Base-by-base conservation (phyloP, 2,329 filamentous ascomycete species). In the Teratosphaeria epicoccoides region DNA sequence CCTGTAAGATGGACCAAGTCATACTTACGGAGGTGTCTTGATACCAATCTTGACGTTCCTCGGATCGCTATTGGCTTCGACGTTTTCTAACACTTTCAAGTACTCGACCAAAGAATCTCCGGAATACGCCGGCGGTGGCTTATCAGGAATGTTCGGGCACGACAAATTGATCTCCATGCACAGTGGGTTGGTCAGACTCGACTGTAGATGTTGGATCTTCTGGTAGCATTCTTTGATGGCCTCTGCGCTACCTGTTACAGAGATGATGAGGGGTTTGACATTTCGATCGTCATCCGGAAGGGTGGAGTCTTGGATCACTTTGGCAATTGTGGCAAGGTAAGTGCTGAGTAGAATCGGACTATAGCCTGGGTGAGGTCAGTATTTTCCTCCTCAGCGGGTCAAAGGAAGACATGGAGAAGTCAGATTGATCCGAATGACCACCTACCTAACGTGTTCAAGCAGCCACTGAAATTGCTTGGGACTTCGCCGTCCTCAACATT, bases 91-190 rank as follows among this genome's bases (percentile, higher is more conserved):
- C 2, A 20, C 43, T 24, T 46, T 24, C 1, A 90, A 68, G 55
- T 87, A 88, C 4, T 68, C 66, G 0, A 64, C 56, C 2, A 90
- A 64, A 0, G 75, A 70, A 0, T 58, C 57, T 0, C 71, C 66
- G 6, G 78, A 75, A 64, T 89, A 90, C 0, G 86, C 86, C 5
- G 86, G 85, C 1, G 87, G 87, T 0, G 85, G 82, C 46, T 77
- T 76, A 17, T 72, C 71, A 0, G 77, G 74, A 47, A 90, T 89
- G 61, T 91, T 90, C 0, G 87, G 87, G 59, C 87, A 90, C 26
- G 80, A 85, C 25, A 90, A 77, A 63, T 91, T 91, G 61, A 90
- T 73, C 67, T 91, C 87, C 73, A 89, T 79, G 17, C 81, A 82
- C 0, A 87, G 70, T 1, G 74, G 73, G 57, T 81, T 72, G 23